Base-by-base conservation (phyloP, 257 asterid genomes). In the Capsicum rhomboideum region DNA sequence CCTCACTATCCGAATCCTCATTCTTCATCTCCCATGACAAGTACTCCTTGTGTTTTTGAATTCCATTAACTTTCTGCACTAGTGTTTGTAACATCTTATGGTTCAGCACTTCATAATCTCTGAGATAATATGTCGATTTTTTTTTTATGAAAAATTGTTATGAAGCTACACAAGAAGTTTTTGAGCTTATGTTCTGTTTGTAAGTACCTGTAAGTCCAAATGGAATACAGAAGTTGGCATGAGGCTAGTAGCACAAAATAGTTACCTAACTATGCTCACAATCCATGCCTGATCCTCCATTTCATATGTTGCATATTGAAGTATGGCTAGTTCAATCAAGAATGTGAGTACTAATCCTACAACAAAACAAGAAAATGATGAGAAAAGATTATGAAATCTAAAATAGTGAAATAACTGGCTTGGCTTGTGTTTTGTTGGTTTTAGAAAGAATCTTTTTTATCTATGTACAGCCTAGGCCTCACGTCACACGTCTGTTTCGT, bases 61-160 rank as follows among this genome's bases (percentile, higher is more conserved):
- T 91, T 64, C 59, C 83, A 90, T 89, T 89, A 4, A 94, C 88
- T 83, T 93, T 92, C 23, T 94, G 97, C 69, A 91, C 91, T 44
- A 93, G 85, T 53, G 86, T 85, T 82, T 88, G 37, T 10, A 94
- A 86, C 90, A 94, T 90, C 59, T 87, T 85, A 83, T 96, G 92
- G 87, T 94, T 94, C 86, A 94, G 50, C 84, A 89, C 66, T 88
- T 91, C 98, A 85, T 92, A 94, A 84, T 96, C 98, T 82, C 96
- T 93, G 89, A 67, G 10, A 49, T n/a, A 44, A 12, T 3, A 3
- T 72, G 12, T 49, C 0, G 26, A 74, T n/a, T n/a, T n/a, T 34
- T 3, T 34, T 34, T 34, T 34, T 34, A 34, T 74, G 80, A 42
- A 42, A 42, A n/a, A 11, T 21, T 75, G 44, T 16, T 75, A 26